Evolutionary conservation across 148 eudicot species (phyloP), one percentile per base, ranked within the genome.

Genomic region (Chenopodium berlandieri): DNA sequence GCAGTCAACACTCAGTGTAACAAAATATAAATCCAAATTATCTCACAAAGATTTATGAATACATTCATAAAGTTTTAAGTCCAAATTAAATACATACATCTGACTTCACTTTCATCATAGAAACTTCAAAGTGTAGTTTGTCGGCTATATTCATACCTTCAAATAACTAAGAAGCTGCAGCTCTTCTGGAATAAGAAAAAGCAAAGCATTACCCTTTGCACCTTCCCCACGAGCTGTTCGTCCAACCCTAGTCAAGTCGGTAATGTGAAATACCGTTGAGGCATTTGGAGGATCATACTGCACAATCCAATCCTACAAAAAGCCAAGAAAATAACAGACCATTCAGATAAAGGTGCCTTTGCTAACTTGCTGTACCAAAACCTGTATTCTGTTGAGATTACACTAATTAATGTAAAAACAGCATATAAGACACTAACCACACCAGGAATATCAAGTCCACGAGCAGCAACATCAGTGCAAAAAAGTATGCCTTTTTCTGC

Each of bases 151-250:
- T 10, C 52, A 73, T 77, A 97, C 99, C 99, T 92, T 91, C 62
- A 97, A 92, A 85, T 92, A 92, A n/a, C 72, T 56, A 78, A 97
- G 91, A 85, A 94, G 94, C 80, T 87, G 90, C 78, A 92, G 82
- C 89, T 97, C 99, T 85, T 97, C 98, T 2, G 97, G 98, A 75
- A 89, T 91, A 78, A 97, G 85, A 86, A 97, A 94, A 77, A 97
- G 94, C 80, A 97, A 78, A 50, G 99, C 99, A 76, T 88, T 88
- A 77, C 98, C 99, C 85, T 89, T 89, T 17, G 92, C 93, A 87
- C 98, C 98, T 92, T 92, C 98, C 32, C 98, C 99, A 89, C 98
- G 97, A 17, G 98, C 99, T 81, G 99, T 97, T 82, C 99, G 94
- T 34, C 99, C 99, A 82, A 97, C 98, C 85, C 99, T 90, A 48